Percentiles rank a stretch among this genome's conserved stretches.
These are phyloP conservation scores for Trypanosoma grayi DNA, from an alignment of 208 protist genomes.

Conservation along the genomic window DNA sequence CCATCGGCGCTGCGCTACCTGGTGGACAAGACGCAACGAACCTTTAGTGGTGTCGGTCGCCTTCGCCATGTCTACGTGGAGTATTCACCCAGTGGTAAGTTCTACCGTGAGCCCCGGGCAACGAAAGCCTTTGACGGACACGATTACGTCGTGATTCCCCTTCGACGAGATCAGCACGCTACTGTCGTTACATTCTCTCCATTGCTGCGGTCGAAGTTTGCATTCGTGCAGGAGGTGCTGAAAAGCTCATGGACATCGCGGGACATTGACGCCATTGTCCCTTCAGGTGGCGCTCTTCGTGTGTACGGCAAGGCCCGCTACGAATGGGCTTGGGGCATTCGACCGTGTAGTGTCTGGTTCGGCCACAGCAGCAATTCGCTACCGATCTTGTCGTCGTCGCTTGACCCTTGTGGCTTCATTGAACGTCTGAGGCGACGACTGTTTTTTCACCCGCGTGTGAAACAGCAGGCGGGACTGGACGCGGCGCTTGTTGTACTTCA, in stretches of 20 bases:
- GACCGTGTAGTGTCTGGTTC: constrained; percentile 66
- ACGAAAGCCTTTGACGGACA: constrained; percentile 82
- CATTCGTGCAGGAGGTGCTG: constrained; percentile 56
- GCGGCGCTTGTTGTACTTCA: constrained; percentile 81
- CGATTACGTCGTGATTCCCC: constrained; percentile 86
- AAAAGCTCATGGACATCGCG: constrained; percentile 73
- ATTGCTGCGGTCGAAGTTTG: constrained; percentile 54
- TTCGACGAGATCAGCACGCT: constrained; percentile 47
- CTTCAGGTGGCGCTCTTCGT: constrained; percentile 57
- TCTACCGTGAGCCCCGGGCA: constrained; percentile 54
- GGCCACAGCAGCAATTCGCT: constrained; percentile 46
- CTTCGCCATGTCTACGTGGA: constrained; percentile 86
- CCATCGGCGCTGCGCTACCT: constrained; percentile 69
- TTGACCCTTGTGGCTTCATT: background rate
- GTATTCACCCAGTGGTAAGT: constrained; percentile 72
- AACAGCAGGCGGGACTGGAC: constrained; percentile 20
- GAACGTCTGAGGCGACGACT: background rate
- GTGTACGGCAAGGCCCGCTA: constrained; percentile 76
- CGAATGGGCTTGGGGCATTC: constrained; percentile 84
- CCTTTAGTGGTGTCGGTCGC: constrained; percentile 54
- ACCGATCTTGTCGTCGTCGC: background rate
- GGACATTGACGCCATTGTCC: constrained; percentile 73
- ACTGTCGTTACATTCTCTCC: constrained; percentile 79
- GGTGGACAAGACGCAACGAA: constrained; percentile 36
- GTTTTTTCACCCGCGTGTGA: background rate